A percentile compares a stretch with the other conserved stretches of the same genome.
Evolutionary conservation across 805 yeast species (phyloP).

Genomic region (Metschnikowia borealis): DNA sequence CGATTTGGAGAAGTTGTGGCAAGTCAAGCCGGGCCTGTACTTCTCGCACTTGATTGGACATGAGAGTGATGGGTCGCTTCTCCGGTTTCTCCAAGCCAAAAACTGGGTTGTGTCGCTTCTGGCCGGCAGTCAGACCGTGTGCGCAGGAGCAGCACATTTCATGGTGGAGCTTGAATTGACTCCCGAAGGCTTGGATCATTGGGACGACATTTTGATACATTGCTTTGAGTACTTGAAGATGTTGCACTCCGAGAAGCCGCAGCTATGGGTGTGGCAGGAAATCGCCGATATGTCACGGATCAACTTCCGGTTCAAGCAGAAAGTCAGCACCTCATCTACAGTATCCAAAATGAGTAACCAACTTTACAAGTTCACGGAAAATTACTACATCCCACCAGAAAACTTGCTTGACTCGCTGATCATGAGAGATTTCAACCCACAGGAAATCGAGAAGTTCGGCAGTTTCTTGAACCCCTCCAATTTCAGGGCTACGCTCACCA

Average conservation of each 20-base stretch:
- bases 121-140: constrained; percentile 64
- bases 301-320: constrained; percentile 77
- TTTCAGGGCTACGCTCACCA: constrained; percentile 55
- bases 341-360: constrained; percentile 63
- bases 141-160: constrained; percentile 65
- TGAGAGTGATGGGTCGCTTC: constrained; percentile 83
- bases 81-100: constrained; percentile 58
- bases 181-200: constrained; percentile 59
- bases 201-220: constrained; percentile 54
- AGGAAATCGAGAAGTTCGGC: constrained; percentile 47
- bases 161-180: constrained; percentile 75
- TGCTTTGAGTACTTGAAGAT: constrained; percentile 73
- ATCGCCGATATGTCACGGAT: constrained; percentile 62
- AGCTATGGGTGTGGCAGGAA: constrained; percentile 79
- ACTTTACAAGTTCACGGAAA: constrained; percentile 46
- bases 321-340: constrained; percentile 64
- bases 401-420: constrained; percentile 56
- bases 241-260: constrained; percentile 54
- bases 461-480: constrained; percentile 52
- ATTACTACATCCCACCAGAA: constrained; percentile 54
- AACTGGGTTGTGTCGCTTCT: constrained; percentile 81
- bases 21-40: constrained; percentile 65
- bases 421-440: constrained; percentile 55
- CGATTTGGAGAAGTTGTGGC: constrained; percentile 57
- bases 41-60: constrained; percentile 85